Conservation (phyloP, 495 filamentous ascomycete genomes). For the Xylaria grammica region DNA sequence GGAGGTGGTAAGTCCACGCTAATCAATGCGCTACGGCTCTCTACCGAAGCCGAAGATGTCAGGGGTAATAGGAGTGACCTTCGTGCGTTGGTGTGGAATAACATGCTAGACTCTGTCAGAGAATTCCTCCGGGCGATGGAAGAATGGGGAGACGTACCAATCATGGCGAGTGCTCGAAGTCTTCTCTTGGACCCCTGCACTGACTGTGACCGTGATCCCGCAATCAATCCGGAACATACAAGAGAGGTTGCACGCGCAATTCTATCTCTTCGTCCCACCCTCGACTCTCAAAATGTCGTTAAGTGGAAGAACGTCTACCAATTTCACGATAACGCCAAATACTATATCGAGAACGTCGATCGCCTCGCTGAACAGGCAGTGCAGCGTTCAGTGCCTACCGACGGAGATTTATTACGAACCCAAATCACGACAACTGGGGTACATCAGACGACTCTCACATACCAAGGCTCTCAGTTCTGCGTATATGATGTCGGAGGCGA, state of each 20-base stretch:
- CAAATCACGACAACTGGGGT: slow-evolving; percentile 14
- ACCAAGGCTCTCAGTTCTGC: slow-evolving; percentile 35
- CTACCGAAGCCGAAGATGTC: not conserved
- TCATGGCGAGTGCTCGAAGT: not conserved
- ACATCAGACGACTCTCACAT: not conserved
- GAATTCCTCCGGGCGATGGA: not conserved
- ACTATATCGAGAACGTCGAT: slow-evolving; percentile 4
- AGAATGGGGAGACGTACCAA: not conserved
- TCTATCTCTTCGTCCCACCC: not conserved
- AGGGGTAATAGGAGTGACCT: not conserved
- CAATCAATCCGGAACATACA: not conserved
- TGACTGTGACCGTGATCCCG: not conserved
- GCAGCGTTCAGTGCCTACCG: not conserved
- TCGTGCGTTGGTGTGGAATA: not conserved
- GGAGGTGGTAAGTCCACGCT: slow-evolving; percentile 7
- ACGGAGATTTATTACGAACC: slow-evolving; percentile 3
- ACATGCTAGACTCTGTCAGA: slow-evolving; percentile 1
- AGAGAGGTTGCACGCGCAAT: not conserved
- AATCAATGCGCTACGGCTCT: slow-evolving; percentile 1
- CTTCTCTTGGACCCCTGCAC: not conserved
- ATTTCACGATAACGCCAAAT: slow-evolving; percentile 1
- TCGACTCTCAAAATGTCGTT: not conserved
- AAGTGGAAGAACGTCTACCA: not conserved
- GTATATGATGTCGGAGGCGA: slow-evolving; percentile 98
- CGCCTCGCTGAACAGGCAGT: not conserved